Base-by-base conservation (phyloP, 2,329 filamentous ascomycete genomes). In the Botryotinia narcissicola region DNA sequence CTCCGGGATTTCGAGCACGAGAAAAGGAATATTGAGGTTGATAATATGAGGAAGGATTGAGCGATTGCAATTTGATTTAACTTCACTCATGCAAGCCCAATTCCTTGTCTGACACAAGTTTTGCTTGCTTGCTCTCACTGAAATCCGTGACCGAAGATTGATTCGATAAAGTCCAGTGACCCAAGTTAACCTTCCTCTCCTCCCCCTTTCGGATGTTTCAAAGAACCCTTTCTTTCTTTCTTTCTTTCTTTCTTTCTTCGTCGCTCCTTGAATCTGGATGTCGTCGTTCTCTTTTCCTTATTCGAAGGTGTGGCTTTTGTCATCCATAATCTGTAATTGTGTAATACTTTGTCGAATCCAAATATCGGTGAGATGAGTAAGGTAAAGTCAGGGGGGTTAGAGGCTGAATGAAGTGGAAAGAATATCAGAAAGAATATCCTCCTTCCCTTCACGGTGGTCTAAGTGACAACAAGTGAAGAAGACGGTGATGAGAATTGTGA, bases 51-150 rank as follows among this genome's bases (percentile, higher is more conserved):
- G 60, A 57, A 54, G 70, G 70, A 59, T 67, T 72, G 46, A 66
- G 60, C 61, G 70, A 67, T 54, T 72, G 59, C 70, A 46, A 72
- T 48, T 63, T 57, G 51, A 57, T 57, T 42, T 54, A n/a, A 32
- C 60, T 46, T 42, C 44, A 42, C 57, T 40, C 57, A 62, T 62
- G 57, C 57, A 71, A 35, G 59, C 57, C 29, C 44, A 29, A 54
- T 51, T 35, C 44, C 69, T 72, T 51, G 60, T 72, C n/a, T 67
- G 37, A 64, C 57, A n/a, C n/a, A 48, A 44, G 12, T 44, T n/a
- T 68, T 57, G 46, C 29, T 32, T 51, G 48, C 64, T 57, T 57
- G n/a, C 51, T 57, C n/a, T 42, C 48, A 68, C 35, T 42, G 25
- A 18, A 32, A 25, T 42, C 54, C 35, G 66, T n/a, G 29, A 69